phyloP scores from a whole-genome alignment of 176 grass and related monocot species.

The Carex kokanica region DNA sequence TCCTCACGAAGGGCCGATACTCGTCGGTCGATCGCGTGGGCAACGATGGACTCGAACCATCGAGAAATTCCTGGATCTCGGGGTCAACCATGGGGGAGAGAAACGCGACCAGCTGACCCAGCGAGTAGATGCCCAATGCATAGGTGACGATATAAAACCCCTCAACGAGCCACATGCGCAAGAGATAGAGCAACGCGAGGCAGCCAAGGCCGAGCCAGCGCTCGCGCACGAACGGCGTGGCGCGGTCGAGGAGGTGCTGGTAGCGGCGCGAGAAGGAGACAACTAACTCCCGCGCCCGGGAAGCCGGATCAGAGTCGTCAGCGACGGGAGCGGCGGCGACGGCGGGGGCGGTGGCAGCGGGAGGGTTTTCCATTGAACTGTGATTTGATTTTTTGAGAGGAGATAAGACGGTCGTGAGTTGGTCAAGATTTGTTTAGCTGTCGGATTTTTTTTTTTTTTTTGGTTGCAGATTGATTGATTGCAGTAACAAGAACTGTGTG shows the following conservation, averaged over 20 bases:
- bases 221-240: constrained; percentile 55
- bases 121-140: constrained; percentile 69
- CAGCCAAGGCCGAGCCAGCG: constrained; percentile 54
- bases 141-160: constrained; percentile 84
- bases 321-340: not conserved
- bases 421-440: not conserved
- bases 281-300: constrained; percentile 14
- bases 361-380: constrained; percentile 13
- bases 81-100: constrained; percentile 80
- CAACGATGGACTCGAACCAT: constrained; percentile 34
- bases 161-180: constrained; percentile 62
- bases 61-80: constrained; percentile 47
- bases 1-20: constrained; percentile 72
- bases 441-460: not conserved
- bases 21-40: constrained; percentile 63
- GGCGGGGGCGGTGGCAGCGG: not conserved
- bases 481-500: too few relatives aligned
- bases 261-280: constrained; percentile 37
- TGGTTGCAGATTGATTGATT: not conserved
- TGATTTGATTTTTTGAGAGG: not conserved
- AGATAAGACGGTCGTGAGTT: not conserved
- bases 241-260: constrained; percentile 70
- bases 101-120: constrained; percentile 71
- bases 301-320: not conserved
- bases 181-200: constrained; percentile 37